phyloP scores from a whole-genome alignment of 179 eudicot species.

The Sideroxylon spinosum region DNA sequence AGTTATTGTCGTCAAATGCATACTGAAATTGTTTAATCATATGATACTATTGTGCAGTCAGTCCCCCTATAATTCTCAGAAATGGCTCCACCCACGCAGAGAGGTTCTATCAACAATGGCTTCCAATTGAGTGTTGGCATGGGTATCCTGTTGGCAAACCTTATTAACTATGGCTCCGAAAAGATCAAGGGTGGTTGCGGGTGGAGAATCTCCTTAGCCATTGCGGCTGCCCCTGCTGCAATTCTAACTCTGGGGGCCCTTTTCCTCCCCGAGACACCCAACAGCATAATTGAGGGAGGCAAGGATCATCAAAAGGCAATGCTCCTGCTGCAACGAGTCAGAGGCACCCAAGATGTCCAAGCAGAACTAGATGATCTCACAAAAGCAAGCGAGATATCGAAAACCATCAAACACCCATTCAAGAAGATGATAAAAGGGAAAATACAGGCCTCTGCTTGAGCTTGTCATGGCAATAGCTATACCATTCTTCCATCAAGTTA shows the following conservation, averaged over 20 bases:
- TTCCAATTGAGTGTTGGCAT: constrained; percentile 29
- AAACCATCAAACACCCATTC: neutral
- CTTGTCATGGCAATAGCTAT: constrained; percentile 9
- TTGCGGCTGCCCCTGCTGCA: constrained; percentile 31
- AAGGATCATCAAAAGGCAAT: neutral
- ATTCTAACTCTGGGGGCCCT: constrained; percentile 28
- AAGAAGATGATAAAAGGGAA: neutral
- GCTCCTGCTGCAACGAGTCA: constrained; percentile 19
- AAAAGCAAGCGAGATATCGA: neutral
- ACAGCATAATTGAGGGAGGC: constrained; percentile 31
- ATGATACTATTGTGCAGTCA: constrained; percentile 20
- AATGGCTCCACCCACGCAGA: constrained; percentile 33
- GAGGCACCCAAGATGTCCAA: constrained; percentile 17
- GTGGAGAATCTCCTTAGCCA: constrained; percentile 35
- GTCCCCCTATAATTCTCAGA: constrained; percentile 38
- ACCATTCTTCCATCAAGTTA: constrained; percentile 11
- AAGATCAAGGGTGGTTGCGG: constrained; percentile 34
- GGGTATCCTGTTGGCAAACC: constrained; percentile 22
- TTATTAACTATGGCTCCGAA: constrained; percentile 26
- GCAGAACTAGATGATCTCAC: constrained; percentile 17
- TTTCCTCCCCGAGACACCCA: constrained; percentile 38
- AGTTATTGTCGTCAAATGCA: no score
- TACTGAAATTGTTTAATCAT: no score
- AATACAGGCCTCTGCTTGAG: neutral
- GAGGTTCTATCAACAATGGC: constrained; percentile 33